These are phyloP conservation scores for Collybia nuda DNA, from an alignment of 768 basidiomycete genomes.

Conservation along the genomic window DNA sequence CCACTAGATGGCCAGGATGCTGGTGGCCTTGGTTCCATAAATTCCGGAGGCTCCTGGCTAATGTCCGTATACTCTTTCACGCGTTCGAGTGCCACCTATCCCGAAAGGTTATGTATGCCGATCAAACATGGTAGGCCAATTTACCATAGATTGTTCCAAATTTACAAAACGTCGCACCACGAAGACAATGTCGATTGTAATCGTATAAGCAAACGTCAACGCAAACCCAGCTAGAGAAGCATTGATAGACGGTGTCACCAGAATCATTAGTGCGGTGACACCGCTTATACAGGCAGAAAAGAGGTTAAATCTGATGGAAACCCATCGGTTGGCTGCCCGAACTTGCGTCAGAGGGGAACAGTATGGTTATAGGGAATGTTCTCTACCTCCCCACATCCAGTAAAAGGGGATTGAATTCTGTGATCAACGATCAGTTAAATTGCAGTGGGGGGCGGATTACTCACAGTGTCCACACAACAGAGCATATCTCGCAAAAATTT, in stretches of 20 bases:
- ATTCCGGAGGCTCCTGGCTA: conserved; percentile 75
- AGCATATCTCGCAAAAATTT: conserved; percentile 87
- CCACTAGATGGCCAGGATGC: conserved; percentile 77
- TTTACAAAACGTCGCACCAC: conserved; percentile 78
- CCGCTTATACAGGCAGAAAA: conserved; percentile 75
- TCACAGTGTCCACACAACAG: conserved; percentile 74
- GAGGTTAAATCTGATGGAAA: conserved; percentile 84
- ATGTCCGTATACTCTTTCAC: conserved; percentile 90
- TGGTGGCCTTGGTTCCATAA: conserved; percentile 79
- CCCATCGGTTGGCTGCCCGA: conserved; percentile 79
- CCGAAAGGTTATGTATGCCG: neutral
- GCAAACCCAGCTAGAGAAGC: conserved; percentile 87
- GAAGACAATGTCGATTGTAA: conserved; percentile 71
- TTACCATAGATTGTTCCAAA: conserved; percentile 91
- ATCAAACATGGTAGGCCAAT: conserved; percentile 2
- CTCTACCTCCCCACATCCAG: conserved; percentile 86
- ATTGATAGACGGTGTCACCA: conserved; percentile 68
- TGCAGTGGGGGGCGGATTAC: conserved; percentile 19
- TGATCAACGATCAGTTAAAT: neutral
- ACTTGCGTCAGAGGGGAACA: too few relatives aligned
- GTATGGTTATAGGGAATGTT: too few relatives aligned
- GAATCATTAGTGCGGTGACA: conserved; percentile 62
- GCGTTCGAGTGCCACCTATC: conserved; percentile 79
- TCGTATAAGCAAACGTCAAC: conserved; percentile 79
- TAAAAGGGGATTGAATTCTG: conserved; percentile 72